phyloP scores from a whole-genome alignment of 192 early-diverging fungal species.

The Umbelopsis sp. region DNA sequence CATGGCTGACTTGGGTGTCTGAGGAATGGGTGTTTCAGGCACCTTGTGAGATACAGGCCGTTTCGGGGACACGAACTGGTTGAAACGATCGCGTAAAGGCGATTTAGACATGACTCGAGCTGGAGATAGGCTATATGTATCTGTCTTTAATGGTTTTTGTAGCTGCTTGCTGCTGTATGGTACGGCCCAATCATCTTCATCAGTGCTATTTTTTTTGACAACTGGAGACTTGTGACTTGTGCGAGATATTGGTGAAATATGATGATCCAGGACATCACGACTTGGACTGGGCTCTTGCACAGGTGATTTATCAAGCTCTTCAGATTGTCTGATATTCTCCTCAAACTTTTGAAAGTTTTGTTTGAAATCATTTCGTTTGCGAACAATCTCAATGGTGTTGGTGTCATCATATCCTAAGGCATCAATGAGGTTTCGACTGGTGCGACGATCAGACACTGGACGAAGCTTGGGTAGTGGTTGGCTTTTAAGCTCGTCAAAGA shows the following conservation, averaged over 20 bases:
- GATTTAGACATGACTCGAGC: neutral
- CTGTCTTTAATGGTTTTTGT: neutral
- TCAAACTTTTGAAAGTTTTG: neutral
- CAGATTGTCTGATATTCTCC: neutral
- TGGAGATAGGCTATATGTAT: neutral
- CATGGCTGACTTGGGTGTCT: constrained; percentile 4
- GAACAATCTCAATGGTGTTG: neutral
- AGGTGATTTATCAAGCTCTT: neutral
- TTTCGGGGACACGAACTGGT: neutral
- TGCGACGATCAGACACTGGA: neutral
- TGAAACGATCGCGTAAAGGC: neutral
- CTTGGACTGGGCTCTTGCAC: neutral
- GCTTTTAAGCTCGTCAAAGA: neutral
- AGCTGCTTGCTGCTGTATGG: too few species aligned
- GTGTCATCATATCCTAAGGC: neutral
- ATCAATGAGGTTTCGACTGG: neutral
- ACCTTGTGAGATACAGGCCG: neutral
- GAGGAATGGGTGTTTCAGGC: neutral
- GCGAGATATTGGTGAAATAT: too few species aligned
- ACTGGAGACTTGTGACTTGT: too few species aligned
- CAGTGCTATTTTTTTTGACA: too few species aligned
- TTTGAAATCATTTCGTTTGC: neutral
- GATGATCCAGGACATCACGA: too few species aligned
- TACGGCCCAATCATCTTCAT: too few species aligned
- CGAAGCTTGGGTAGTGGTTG: neutral